phyloP scores from a whole-genome alignment of 495 filamentous ascomycete genomes.

The Rhizodiscina lignyota region DNA sequence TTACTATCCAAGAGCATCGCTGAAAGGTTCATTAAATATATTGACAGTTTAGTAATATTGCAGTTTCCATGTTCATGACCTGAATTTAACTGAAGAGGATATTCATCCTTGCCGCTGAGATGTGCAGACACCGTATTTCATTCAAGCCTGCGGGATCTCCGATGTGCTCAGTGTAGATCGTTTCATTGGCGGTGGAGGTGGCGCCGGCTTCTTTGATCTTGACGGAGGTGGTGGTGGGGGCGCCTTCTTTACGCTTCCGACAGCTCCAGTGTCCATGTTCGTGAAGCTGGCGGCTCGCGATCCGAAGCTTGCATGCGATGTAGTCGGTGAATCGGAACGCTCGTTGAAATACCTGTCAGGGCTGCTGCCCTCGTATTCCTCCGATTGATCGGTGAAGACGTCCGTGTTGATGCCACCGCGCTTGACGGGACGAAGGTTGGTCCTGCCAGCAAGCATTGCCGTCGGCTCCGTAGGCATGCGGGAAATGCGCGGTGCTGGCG shows the following conservation, averaged over 20 bases:
- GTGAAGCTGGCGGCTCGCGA: slow-evolving; percentile 39
- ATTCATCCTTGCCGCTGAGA: too few species aligned
- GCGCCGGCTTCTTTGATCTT: slow-evolving; percentile 59
- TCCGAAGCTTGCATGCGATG: slow-evolving; percentile 41
- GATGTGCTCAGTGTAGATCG: too few species aligned
- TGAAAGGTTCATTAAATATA: too few species aligned
- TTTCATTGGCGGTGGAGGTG: slow-evolving; percentile 34
- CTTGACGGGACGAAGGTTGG: slow-evolving; percentile 25
- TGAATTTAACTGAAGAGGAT: too few species aligned
- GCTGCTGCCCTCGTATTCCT: slow-evolving; percentile 42
- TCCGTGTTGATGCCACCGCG: slow-evolving; percentile 27
- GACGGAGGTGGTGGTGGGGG: slow-evolving; percentile 75
- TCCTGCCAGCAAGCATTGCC: slow-evolving; percentile 25
- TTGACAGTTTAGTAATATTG: too few species aligned
- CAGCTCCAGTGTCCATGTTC: slow-evolving; percentile 19
- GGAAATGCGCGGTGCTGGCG: slow-evolving; percentile 28
- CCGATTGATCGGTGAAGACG: slow-evolving; percentile 46
- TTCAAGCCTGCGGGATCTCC: too few species aligned
- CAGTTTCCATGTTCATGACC: too few species aligned
- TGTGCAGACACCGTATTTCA: too few species aligned
- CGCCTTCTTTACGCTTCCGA: slow-evolving; percentile 36
- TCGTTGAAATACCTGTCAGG: slow-evolving; percentile 40
- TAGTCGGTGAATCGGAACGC: slow-evolving; percentile 42
- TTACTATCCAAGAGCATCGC: too few species aligned
- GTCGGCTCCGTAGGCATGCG: slow-evolving; percentile 43